Base-by-base conservation (phyloP, 176 grass and related monocot species). In the Hyparrhenia diplandra region DNA sequence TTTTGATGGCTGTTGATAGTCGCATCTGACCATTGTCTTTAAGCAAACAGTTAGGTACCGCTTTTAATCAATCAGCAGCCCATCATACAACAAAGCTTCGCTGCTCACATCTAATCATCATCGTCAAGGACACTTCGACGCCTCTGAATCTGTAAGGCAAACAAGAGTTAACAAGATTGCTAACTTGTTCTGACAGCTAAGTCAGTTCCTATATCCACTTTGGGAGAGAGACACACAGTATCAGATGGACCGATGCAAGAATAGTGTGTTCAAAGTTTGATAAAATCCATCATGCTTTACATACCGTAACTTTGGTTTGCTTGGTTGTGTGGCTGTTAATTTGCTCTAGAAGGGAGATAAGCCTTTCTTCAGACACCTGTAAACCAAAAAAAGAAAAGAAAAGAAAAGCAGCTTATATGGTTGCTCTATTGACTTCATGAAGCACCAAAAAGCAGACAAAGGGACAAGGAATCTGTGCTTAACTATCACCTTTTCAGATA, bases 231-330 rank as follows among this genome's bases (percentile, higher is more conserved):
- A 30, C 13, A 28, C 34, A 43, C 13, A 29, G 3, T 23, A 37
- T 10, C 30, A 35, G 6, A 4, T 18, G 13, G 2, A 18, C 23
- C 5, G 10, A 74, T 9, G 42, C 8, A 72, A 49, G 27, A 52
- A 51, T 27, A 45, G 30, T n/a, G 21, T 58, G 46, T 24, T 75
- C 27, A 58, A 35, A 81, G 2, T 10, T 25, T 25, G 10, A 69
- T 1, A 59, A 14, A 76, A 60, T 49, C 5, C 16, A 82, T 21
- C 5, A 16, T 5, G 5, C 10, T 60, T 18, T 73, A 91, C 94
- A 91, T 85, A 97, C 94, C 25, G 94, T 97, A 70, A 97, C 94
- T 97, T 88, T 97, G 2, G 94, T 93, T 65, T 93, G 88, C 68
- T 89, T 97, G 67, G 67, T 89, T 73, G 94, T 89, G 29, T 97